Evolutionary conservation across 2,329 filamentous ascomycete genomes (phyloP), one percentile per base, ranked within the genome.

Genomic region (Ascochyta pisi): DNA sequence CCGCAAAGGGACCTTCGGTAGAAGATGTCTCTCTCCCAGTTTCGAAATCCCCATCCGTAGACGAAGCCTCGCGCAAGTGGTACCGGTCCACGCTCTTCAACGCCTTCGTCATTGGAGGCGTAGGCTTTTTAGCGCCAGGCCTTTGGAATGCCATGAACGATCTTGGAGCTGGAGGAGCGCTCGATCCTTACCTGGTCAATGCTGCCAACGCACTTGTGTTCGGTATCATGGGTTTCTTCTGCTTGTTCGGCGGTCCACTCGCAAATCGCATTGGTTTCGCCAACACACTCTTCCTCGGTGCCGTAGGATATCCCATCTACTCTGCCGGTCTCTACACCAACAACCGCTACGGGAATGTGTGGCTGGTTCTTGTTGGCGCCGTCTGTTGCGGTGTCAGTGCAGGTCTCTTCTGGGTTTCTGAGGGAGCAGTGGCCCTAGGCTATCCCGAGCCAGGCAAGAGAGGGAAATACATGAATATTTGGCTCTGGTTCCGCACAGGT

Each of bases 141-240:
- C 67, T 85, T 3, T 85, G 83, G 82, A 84, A 83, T 64, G 83
- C 83, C 1, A 83, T 84, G 79, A 84, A 82, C 57, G 73, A 77
- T 1, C 70, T 83, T 5, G 82, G 83, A 15, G 83, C 82, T 1
- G 82, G 82, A 35, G 82, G 82, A 24, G 79, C 79, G 1, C 79
- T 83, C 54, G 76, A 78, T 42, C 82, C 82, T 0, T 84, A 78
- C 46, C 76, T 84, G 2, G 79, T 83, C 44, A 83, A 83, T 50
- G 80, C 80, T 0, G 81, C 79, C n/a, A 83, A 83, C 55, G 78
- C 81, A 0, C 70, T 84, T 3, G 77, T 82, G 3, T 84, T 83
- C 43, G 78, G 74, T 0, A 64, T 81, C 23, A 77, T 82, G 73
- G 76, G 76, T 3, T 64, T 82, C 23, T 74, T 81, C 5, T 83